Conservation (phyloP, 2,329 filamentous ascomycete genomes). For the Thermothelomyces thermophilus region DNA sequence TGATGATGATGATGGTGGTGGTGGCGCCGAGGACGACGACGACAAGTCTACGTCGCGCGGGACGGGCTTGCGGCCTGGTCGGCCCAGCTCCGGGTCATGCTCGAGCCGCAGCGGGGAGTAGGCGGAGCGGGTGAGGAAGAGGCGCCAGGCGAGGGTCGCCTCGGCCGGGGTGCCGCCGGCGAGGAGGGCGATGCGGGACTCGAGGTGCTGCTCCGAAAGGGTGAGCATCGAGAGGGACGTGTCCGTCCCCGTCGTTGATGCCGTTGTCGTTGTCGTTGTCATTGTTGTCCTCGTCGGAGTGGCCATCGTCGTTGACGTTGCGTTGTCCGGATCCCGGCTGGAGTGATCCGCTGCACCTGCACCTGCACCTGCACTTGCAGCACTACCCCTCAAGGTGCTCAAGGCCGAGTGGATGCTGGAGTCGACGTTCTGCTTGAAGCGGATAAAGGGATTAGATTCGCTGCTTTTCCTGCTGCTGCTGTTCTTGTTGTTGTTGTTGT, state of each 20-base stretch:
- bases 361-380: neutral
- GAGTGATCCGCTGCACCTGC: no score
- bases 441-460: constrained; percentile 13
- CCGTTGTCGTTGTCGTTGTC: no score
- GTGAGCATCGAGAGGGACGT: neutral
- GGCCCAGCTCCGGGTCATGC: constrained; percentile 29
- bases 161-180: neutral
- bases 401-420: constrained; percentile 11
- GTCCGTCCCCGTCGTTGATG: no score
- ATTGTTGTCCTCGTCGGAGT: no score
- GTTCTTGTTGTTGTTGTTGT: neutral
- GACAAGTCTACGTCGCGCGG: neutral
- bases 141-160: constrained; percentile 6
- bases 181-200: constrained; percentile 6
- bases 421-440: constrained; percentile 18
- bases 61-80: neutral
- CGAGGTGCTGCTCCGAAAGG: neutral
- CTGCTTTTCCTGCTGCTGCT: neutral
- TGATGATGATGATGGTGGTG: no score
- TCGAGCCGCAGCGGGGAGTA: constrained; percentile 42
- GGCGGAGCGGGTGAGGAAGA: constrained; percentile 34
- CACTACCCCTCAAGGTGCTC: constrained; percentile 3
- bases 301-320: no score
- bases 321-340: no score
- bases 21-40: no score